Percentiles rank a stretch among this genome's conserved stretches.
These are phyloP conservation scores for Trypanosoma congolense DNA, from an alignment of 208 protist species.

Conservation along the genomic window DNA sequence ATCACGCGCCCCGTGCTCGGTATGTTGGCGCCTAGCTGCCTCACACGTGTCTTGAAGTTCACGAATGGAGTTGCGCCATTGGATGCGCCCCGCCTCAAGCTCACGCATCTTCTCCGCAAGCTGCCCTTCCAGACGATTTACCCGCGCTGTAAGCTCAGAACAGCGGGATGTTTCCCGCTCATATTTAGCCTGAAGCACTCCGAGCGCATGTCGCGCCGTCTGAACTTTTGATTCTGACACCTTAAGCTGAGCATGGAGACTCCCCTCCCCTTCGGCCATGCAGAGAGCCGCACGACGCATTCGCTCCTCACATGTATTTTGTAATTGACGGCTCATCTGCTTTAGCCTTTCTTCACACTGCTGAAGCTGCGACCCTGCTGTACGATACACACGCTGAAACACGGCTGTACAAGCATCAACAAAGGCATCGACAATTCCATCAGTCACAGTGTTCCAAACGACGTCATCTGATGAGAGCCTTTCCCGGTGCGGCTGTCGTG, in stretches of 20 bases:
- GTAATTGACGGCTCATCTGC: background rate
- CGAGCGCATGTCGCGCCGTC: background rate
- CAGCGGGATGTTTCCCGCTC: slow-evolving; percentile 4
- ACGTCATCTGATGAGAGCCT: background rate
- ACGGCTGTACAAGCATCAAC: slow-evolving; percentile 15
- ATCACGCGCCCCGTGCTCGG: slow-evolving; percentile 7
- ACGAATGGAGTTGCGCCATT: slow-evolving; percentile 12
- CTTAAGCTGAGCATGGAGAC: slow-evolving; percentile 1
- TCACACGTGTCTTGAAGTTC: slow-evolving; percentile 8
- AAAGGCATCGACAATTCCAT: slow-evolving; percentile 17
- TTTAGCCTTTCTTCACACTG: slow-evolving; percentile 8
- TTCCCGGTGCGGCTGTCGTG: background rate
- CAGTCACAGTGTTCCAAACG: slow-evolving; percentile 1
- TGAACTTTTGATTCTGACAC: background rate
- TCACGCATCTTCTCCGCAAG: slow-evolving; percentile 10
- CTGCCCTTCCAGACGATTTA: slow-evolving; percentile 14
- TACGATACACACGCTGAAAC: slow-evolving; percentile 9
- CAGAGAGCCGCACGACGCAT: background rate
- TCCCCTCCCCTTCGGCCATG: slow-evolving; percentile 2
- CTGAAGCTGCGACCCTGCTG: slow-evolving; percentile 1
- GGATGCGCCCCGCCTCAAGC: slow-evolving; percentile 17
- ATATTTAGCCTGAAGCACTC: background rate
- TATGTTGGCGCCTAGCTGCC: background rate
- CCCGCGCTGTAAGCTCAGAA: slow-evolving; percentile 6
- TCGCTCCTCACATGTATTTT: slow-evolving; percentile 1